Percentiles rank a stretch among this genome's conserved stretches.
Conservation (phyloP, 768 basidiomycete genomes). For the Calocybe indica region DNA sequence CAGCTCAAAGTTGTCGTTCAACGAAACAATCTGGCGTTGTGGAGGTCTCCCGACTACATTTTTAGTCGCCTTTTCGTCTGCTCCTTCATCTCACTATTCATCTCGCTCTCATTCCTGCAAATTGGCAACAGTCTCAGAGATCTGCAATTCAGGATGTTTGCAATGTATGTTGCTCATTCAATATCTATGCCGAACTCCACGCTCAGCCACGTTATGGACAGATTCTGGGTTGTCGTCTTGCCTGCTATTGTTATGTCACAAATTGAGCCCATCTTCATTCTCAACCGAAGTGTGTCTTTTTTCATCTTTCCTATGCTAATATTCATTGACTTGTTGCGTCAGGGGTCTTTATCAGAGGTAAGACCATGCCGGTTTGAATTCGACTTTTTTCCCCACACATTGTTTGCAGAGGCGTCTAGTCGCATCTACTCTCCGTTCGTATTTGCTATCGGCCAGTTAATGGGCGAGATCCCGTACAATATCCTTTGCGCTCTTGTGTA, state of each 20-base stretch:
- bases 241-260: conserved; percentile 78
- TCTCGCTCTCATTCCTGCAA: conserved; percentile 77
- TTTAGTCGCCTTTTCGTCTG: conserved; percentile 80
- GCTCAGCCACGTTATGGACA: conserved; percentile 12
- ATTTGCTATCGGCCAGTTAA: conserved; percentile 76
- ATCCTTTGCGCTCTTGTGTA: conserved; percentile 66
- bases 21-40: conserved; percentile 67
- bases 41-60: conserved; percentile 82
- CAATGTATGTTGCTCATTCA: conserved; percentile 43
- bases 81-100: conserved; percentile 60
- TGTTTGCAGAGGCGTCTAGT: conserved; percentile 59
- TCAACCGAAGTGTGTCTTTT: conserved; percentile 44
- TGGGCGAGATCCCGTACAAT: conserved; percentile 78
- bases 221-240: conserved; percentile 62
- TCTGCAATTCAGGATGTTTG: conserved; percentile 77
- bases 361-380: conserved; percentile 6
- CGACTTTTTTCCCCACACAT: background rate
- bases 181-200: background rate
- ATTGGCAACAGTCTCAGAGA: conserved; percentile 59
- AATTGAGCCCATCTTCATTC: conserved; percentile 79
- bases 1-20: conserved; percentile 65
- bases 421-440: conserved; percentile 84
- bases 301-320: background rate
- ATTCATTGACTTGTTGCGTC: background rate
- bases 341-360: conserved; percentile 35